Conservation (phyloP, 805 yeast species). For the Barnettozyma botsteinii region DNA sequence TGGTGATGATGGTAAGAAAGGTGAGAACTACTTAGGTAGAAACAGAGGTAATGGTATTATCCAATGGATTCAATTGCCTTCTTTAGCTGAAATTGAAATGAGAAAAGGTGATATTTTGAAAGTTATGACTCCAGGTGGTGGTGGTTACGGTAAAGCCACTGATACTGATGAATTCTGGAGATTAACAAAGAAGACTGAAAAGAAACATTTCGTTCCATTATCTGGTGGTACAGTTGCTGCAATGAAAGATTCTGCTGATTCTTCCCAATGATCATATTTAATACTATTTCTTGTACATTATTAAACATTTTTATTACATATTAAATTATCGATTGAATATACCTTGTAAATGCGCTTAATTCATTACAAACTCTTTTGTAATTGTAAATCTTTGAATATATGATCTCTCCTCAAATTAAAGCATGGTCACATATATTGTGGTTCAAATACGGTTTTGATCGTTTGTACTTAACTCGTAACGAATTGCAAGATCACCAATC, state of each 20-base stretch:
- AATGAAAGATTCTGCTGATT: constrained; percentile 14
- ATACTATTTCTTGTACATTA: background rate
- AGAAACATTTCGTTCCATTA: constrained; percentile 17
- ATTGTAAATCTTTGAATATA: too few species aligned
- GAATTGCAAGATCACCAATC: too few species aligned
- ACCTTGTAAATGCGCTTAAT: too few species aligned
- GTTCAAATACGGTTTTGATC: too few species aligned
- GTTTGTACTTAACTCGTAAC: too few species aligned
- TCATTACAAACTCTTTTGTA: too few species aligned
- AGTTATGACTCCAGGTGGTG: constrained; percentile 40
- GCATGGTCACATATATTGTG: too few species aligned
- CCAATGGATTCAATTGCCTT: constrained; percentile 30
- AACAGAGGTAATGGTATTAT: constrained; percentile 28
- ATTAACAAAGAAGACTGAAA: constrained; percentile 10
- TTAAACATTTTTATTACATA: background rate
- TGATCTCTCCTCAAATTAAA: too few species aligned
- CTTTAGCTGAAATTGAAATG: constrained; percentile 31
- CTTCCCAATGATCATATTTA: constrained; percentile 16
- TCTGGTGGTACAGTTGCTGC: constrained; percentile 20
- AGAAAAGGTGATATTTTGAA: constrained; percentile 34
- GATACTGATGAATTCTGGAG: constrained; percentile 24
- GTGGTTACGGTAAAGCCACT: constrained; percentile 36
- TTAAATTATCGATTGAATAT: too few species aligned
- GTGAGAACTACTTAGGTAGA: constrained; percentile 35
- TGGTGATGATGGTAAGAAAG: constrained; percentile 46